These are phyloP conservation scores for Liriodendron chinense DNA, from an alignment of 164 flowering plant genomes.

Conservation along the genomic window DNA sequence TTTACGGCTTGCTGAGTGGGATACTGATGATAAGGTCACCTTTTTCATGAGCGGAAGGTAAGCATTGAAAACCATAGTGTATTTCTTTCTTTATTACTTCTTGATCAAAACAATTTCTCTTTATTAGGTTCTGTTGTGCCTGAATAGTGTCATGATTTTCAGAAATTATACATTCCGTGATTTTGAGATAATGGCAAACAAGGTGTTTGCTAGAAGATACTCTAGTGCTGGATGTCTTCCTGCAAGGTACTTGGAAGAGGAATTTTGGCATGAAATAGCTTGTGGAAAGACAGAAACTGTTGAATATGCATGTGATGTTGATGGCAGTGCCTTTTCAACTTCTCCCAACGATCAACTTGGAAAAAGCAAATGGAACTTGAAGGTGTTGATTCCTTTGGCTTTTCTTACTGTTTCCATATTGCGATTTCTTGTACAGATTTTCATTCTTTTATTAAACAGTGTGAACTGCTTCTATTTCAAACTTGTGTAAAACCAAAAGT, in stretches of 20 bases:
- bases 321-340: constrained; percentile 99
- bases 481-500: too few species aligned
- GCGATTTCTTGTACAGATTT: not conserved
- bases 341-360: constrained; percentile 84
- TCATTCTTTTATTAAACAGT: too few species aligned
- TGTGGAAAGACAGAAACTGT: constrained; percentile 87
- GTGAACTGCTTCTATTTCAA: too few species aligned
- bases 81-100: not conserved
- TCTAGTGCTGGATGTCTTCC: constrained; percentile 90
- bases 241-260: constrained; percentile 76
- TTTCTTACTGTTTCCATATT: not conserved
- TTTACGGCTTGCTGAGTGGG: constrained; percentile 96
- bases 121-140: constrained; percentile 14
- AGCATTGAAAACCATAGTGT: constrained; percentile 2
- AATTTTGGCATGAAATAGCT: constrained; percentile 97
- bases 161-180: constrained; percentile 94
- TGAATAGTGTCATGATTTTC: constrained; percentile 34
- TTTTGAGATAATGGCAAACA: constrained; percentile 98
- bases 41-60: constrained; percentile 99
- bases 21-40: constrained; percentile 72
- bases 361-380: constrained; percentile 95
- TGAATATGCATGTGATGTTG: constrained; percentile 99
- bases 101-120: not conserved
- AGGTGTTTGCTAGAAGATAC: constrained; percentile 90
- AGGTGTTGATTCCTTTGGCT: constrained; percentile 46